phyloP scores from a whole-genome alignment of 441 rosid species.

The Euphorbia celastroides region DNA sequence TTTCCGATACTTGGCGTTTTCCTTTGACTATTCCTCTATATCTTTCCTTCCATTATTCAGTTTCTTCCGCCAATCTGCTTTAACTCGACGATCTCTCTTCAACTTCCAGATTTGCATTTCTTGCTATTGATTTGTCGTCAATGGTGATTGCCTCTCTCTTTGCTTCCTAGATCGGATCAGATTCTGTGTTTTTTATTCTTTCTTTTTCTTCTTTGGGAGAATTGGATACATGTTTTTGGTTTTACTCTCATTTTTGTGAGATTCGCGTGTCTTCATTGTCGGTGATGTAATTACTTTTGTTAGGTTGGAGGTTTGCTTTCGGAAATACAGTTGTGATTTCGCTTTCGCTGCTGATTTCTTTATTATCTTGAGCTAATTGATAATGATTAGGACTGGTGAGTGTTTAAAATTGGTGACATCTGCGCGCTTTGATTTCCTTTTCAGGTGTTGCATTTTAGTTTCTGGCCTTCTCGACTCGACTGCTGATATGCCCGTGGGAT shows the following conservation, averaged over 20 bases:
- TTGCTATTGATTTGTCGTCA: neutral
- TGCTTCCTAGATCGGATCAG: conserved; percentile 1
- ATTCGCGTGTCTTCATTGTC: conserved; percentile 6
- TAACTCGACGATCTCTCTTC: neutral
- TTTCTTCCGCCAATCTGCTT: neutral
- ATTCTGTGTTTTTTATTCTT: neutral
- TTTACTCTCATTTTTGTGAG: neutral
- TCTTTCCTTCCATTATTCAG: neutral
- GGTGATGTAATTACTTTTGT: conserved; percentile 3
- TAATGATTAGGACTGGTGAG: neutral
- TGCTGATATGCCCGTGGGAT: neutral
- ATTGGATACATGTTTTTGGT: neutral
- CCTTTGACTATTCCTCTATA: neutral
- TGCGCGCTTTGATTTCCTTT: conserved; percentile 1
- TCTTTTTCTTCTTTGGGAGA: neutral
- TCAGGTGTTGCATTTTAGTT: conserved; percentile 2
- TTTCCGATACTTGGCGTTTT: conserved; percentile 5
- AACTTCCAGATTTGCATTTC: neutral
- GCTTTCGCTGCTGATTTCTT: conserved; percentile 1
- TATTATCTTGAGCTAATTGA: neutral
- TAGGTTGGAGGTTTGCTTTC: neutral
- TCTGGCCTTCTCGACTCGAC: neutral
- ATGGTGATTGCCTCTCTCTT: neutral
- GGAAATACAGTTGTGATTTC: neutral
- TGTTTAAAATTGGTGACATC: neutral